Base-by-base conservation (phyloP, 345 rosid genomes). In the Sisymbrium irio region DNA sequence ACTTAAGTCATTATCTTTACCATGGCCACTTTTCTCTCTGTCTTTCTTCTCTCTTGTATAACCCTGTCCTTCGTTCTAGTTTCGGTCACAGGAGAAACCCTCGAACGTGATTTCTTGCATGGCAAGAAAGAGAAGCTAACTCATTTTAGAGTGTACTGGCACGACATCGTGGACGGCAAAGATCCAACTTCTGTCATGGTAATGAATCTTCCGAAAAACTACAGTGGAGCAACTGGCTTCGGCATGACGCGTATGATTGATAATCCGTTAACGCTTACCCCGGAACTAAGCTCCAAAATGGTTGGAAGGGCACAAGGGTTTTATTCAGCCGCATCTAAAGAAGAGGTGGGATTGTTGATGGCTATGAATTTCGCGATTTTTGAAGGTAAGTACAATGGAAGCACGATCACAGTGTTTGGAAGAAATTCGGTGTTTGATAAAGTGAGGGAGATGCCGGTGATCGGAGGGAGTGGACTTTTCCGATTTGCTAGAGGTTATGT, bases 251-350 rank as follows among this genome's bases (percentile, higher is more conserved):
- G 81, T 60, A 70, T 88, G 80, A 88, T 91, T 68, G 97, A 91
- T 73, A 81, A 88, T 71, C 82, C 92, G 0, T 69, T 91, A 49
- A 91, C 95, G 4, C 8, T 76, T 10, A 79, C 82, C 4, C 90
- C 97, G 3, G 72, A 79, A 14, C 0, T 83, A 74, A 80, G 79
- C 69, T 88, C 95, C 0, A 83, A 81, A 66, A 25, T 85, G 82
- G 88, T 88, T 46, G 97, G 92, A 11, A 85, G 72, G 61, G 92
- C 97, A 5, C 95, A 91, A 36, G 95, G 97, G 67, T 75, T 91
- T 25, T 91, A 88, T 65, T 79, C 87, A 9, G 56, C 56, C 1
- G 78, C 88, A 6, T 76, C 83, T 0, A 85, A 85, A 56, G 80
- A 86, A 54, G 87, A 86, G 57, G 0, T 82, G 1, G 87, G 88